A percentile compares a stretch with the other conserved stretches of the same genome.
phyloP scores from a whole-genome alignment of 1,284 basidiomycete species.

The Pyrrhoderma lamaoense region DNA sequence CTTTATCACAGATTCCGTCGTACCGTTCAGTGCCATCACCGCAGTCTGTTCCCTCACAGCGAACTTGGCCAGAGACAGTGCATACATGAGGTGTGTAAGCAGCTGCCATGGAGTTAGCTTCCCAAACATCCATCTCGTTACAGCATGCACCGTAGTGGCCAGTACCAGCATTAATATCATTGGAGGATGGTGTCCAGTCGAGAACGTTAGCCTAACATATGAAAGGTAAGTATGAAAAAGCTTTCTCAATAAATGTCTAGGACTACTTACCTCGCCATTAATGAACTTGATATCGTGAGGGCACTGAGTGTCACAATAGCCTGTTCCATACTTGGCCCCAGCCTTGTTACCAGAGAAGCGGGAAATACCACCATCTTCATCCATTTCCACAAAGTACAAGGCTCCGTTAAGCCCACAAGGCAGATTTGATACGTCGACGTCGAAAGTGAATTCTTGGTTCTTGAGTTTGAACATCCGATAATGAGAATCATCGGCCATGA shows the following conservation, averaged over 20 bases:
- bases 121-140: conserved; percentile 25
- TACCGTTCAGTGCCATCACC: conserved; percentile 17
- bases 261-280: conserved; percentile 37
- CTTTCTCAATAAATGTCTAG: conserved; percentile 2
- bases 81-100: conserved; percentile 26
- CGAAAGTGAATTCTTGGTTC: conserved; percentile 27
- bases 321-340: conserved; percentile 49
- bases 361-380: conserved; percentile 45
- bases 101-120: conserved; percentile 25
- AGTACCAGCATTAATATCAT: conserved; percentile 22
- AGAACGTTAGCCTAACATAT: conserved; percentile 21
- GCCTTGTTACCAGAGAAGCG: conserved; percentile 47
- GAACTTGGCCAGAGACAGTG: conserved; percentile 19
- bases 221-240: not conserved
- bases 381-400: conserved; percentile 44
- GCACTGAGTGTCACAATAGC: conserved; percentile 54
- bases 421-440: conserved; percentile 24
- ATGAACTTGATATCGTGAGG: conserved; percentile 52
- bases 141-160: conserved; percentile 23
- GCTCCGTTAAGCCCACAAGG: conserved; percentile 29
- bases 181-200: conserved; percentile 21
- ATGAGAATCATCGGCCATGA: conserved; percentile 21
- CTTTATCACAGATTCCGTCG: conserved; percentile 22
- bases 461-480: conserved; percentile 26
- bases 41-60: conserved; percentile 20